Evolutionary conservation across 2,329 filamentous ascomycete species (phyloP).

Genomic region (Trichoderma sp.): DNA sequence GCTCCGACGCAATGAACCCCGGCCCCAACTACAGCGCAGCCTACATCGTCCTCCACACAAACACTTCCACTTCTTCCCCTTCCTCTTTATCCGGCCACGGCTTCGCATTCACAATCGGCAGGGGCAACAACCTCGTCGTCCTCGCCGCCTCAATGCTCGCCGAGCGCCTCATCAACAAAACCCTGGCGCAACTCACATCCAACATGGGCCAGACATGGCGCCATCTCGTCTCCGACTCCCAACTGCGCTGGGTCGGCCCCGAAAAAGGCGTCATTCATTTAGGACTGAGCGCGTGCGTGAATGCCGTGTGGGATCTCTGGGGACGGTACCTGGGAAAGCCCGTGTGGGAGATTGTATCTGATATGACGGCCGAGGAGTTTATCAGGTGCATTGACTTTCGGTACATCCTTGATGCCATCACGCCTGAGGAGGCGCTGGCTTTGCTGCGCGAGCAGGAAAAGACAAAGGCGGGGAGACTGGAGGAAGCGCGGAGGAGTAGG

Average conservation of each 20-base stretch:
- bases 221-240: conserved; percentile 83
- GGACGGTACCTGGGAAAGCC: conserved; percentile 81
- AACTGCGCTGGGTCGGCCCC: conserved; percentile 90
- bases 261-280: conserved; percentile 95
- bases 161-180: conserved; percentile 72
- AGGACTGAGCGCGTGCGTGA: conserved; percentile 85
- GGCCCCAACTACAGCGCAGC: conserved; percentile 90
- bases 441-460: conserved; percentile 66
- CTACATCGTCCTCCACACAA: conserved; percentile 89
- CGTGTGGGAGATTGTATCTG: conserved; percentile 84
- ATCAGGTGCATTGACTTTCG: conserved; percentile 88
- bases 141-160: conserved; percentile 79
- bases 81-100: conserved; percentile 67
- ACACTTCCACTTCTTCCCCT: conserved; percentile 56
- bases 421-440: conserved; percentile 75
- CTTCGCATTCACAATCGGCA: conserved; percentile 84
- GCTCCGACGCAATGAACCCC: conserved; percentile 95
- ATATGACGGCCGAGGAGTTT: conserved; percentile 85
- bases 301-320: conserved; percentile 95
- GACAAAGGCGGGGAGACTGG: conserved; percentile 69
- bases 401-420: conserved; percentile 89
- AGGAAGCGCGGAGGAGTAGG: conserved; percentile 69
- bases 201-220: conserved; percentile 91
- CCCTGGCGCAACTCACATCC: conserved; percentile 72
- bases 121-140: conserved; percentile 87